Percentiles rank a stretch among this genome's conserved stretches.
Evolutionary conservation across 495 filamentous ascomycete genomes (phyloP).

Genomic region (Trichocladium uniseriatum): DNA sequence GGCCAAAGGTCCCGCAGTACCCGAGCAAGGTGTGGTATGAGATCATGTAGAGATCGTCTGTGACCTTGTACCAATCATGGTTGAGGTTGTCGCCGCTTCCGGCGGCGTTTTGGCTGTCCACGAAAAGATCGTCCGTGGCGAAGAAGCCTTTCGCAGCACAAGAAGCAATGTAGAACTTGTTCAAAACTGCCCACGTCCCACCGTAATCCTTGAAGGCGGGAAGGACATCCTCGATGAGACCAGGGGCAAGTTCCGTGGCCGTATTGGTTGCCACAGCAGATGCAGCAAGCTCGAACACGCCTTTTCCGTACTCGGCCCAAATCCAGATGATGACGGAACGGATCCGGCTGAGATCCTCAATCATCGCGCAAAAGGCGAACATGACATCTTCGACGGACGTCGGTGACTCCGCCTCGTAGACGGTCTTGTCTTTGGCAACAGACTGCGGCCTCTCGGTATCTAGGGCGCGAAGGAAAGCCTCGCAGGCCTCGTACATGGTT

Average conservation of each 20-base stretch:
- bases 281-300: constrained; percentile 27
- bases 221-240: constrained; percentile 28
- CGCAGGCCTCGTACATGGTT: constrained; percentile 30
- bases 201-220: constrained; percentile 21
- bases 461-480: constrained; percentile 27
- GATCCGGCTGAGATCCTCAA: constrained; percentile 20
- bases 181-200: constrained; percentile 17
- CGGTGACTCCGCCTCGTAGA: constrained; percentile 29
- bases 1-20: constrained; percentile 14
- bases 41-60: constrained; percentile 15
- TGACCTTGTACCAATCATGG: constrained; percentile 27
- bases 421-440: neutral
- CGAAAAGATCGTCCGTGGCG: neutral
- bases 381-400: constrained; percentile 20
- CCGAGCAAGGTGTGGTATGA: constrained; percentile 18
- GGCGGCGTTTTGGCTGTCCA: neutral
- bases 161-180: constrained; percentile 8
- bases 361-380: constrained; percentile 14
- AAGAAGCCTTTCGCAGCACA: constrained; percentile 20
- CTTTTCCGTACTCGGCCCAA: constrained; percentile 22
- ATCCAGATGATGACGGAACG: constrained; percentile 12
- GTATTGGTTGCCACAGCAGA: constrained; percentile 34
- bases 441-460: constrained; percentile 14
- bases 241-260: constrained; percentile 31
- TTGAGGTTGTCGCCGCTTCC: constrained; percentile 15